A percentile compares a stretch with the other conserved stretches of the same genome.
Evolutionary conservation across 2,329 filamentous ascomycete genomes (phyloP).

Genomic region (Monosporascus sp.): DNA sequence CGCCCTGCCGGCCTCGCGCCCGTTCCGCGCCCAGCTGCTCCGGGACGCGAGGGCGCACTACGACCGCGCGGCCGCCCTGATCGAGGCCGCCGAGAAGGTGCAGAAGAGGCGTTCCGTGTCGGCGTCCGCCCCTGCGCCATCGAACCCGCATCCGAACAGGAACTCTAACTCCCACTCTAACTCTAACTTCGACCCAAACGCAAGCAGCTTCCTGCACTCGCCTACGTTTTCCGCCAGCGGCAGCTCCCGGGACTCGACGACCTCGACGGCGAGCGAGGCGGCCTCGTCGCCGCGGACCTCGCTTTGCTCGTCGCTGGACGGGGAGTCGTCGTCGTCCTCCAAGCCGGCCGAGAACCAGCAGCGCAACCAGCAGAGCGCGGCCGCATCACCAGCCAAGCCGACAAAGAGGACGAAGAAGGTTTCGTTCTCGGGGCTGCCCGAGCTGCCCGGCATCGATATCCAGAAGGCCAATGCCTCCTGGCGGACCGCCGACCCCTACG

Average conservation of each 20-base stretch:
- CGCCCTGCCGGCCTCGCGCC: slow-evolving; percentile 39
- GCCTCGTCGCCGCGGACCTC: slow-evolving; percentile 43
- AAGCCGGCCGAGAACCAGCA: too few species aligned
- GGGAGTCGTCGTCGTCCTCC: slow-evolving; percentile 12
- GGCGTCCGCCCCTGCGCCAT: slow-evolving; percentile 29
- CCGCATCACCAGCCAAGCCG: slow-evolving; percentile 7
- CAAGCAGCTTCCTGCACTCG: slow-evolving; percentile 37
- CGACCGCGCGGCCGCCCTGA: slow-evolving; percentile 40
- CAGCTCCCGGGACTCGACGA: slow-evolving; percentile 31
- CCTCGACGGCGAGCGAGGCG: slow-evolving; percentile 36
- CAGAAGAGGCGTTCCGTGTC: slow-evolving; percentile 30
- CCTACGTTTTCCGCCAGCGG: slow-evolving; percentile 43
- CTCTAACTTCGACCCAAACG: too few species aligned
- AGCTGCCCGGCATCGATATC: slow-evolving; percentile 21
- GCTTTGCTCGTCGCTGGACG: slow-evolving; percentile 24
- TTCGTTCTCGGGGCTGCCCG: slow-evolving; percentile 33
- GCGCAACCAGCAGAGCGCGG: slow-evolving; percentile 14
- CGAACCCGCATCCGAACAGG: too few species aligned
- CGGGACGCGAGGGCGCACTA: slow-evolving; percentile 50
- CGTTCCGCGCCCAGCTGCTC: slow-evolving; percentile 43
- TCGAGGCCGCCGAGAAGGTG: slow-evolving; percentile 40
- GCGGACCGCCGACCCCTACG: slow-evolving; percentile 34
- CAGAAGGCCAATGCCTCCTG: slow-evolving; percentile 7
- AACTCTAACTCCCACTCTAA: too few species aligned
- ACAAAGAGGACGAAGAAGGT: slow-evolving; percentile 36